Percentiles rank a stretch among this genome's conserved stretches.
Conservation (phyloP, 1,284 basidiomycete genomes). For the Ustilago lituana region DNA sequence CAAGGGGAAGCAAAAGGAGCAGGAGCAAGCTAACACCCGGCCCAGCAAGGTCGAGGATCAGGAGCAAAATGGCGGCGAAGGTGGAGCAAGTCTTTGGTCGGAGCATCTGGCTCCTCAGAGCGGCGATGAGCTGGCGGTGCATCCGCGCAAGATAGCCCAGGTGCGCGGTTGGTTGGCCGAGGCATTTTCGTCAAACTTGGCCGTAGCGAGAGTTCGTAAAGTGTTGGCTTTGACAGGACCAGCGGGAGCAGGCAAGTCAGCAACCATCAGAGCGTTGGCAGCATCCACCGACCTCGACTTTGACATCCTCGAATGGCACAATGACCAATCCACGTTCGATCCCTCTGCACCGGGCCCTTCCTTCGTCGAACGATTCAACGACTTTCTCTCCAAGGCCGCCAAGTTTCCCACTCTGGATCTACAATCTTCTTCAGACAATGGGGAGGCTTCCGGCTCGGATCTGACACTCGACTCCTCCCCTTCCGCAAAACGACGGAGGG, state of each 20-base stretch:
- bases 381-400: conserved; percentile 50
- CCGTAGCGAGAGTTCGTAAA: conserved; percentile 77
- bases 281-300: conserved; percentile 74
- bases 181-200: conserved; percentile 76
- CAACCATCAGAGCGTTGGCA: conserved; percentile 80
- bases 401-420: conserved; percentile 48
- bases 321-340: conserved; percentile 65
- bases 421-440: not conserved
- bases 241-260: conserved; percentile 89
- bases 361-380: conserved; percentile 50
- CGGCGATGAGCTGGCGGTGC: conserved; percentile 79
- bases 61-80: not conserved
- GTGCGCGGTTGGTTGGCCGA: conserved; percentile 86
- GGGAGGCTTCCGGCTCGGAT: conserved; percentile 5
- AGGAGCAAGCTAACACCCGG: not conserved
- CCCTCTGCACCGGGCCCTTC: conserved; percentile 10
- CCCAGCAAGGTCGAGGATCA: not conserved
- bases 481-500: conserved; percentile 32
- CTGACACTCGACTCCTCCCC: conserved; percentile 3
- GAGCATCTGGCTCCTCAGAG: conserved; percentile 18
- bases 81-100: conserved; percentile 19
- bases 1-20: conserved; percentile 33
- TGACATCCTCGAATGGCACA: conserved; percentile 87
- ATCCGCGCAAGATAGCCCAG: conserved; percentile 84
- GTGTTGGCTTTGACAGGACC: conserved; percentile 87